phyloP scores from a whole-genome alignment of 78 protist species.

The Diacronema lutheri region DNA sequence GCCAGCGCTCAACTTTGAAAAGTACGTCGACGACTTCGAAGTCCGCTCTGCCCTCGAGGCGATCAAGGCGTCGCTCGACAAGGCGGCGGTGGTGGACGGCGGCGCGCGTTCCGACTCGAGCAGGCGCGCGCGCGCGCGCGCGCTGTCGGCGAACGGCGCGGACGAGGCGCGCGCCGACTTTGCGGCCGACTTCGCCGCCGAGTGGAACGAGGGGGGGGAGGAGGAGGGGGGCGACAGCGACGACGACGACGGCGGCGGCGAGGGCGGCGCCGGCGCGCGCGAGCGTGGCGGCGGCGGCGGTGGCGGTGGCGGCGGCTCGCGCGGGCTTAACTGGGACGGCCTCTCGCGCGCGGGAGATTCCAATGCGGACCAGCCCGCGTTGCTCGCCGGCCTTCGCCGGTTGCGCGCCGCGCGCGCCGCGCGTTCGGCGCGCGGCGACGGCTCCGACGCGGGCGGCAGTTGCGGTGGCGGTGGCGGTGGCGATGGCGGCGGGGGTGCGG shows the following conservation, averaged over 20 bases:
- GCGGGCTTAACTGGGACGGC: too few species aligned
- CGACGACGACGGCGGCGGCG: not conserved
- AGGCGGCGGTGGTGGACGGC: not conserved
- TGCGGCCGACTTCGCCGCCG: not conserved
- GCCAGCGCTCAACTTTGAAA: not conserved
- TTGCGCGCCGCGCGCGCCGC: too few species aligned
- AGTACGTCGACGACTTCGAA: not conserved
- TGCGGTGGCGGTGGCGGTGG: too few species aligned
- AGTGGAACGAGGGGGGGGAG: not conserved
- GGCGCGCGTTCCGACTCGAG: not conserved
- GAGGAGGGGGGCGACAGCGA: not conserved
- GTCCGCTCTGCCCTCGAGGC: not conserved
- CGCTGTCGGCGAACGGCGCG: not conserved
- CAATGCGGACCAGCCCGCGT: too few species aligned
- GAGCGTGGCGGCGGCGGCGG: not conserved
- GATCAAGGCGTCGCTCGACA: not conserved
- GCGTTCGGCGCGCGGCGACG: too few species aligned
- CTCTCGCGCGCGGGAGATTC: too few species aligned
- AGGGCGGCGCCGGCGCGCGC: not conserved
- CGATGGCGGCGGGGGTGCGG: too few species aligned
- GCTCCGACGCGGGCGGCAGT: too few species aligned
- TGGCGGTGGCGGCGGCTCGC: not conserved
- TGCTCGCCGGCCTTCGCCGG: too few species aligned
- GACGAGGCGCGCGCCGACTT: not conserved
- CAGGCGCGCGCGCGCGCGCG: too few species aligned